phyloP scores from a whole-genome alignment of 2,329 filamentous ascomycete species.

The Cladosporium sp. region DNA sequence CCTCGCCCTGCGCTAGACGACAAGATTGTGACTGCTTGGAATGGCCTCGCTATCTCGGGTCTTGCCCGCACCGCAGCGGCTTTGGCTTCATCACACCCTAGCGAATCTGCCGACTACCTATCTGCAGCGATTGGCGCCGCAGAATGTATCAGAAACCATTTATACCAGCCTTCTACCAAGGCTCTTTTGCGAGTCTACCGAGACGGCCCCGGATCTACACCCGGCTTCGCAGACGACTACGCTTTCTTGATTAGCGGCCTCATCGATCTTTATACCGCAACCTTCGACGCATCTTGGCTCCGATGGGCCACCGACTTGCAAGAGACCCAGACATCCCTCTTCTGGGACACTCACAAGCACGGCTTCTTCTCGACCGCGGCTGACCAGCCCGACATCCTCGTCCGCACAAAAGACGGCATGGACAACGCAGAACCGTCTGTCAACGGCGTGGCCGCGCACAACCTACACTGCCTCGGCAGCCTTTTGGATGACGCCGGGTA shows the following conservation, averaged over 20 bases:
- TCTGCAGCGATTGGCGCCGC: constrained; percentile 62
- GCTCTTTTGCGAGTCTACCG: constrained; percentile 70
- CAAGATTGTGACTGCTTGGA: constrained; percentile 83
- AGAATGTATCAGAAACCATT: constrained; percentile 62
- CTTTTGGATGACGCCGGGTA: constrained; percentile 63
- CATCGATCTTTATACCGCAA: constrained; percentile 77
- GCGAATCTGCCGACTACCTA: constrained; percentile 46
- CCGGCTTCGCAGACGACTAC: constrained; percentile 89
- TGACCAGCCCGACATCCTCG: constrained; percentile 61
- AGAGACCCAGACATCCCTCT: constrained; percentile 65
- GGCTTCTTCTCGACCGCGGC: constrained; percentile 69
- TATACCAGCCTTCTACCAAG: constrained; percentile 61
- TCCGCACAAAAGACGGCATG: constrained; percentile 91
- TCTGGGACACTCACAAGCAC: constrained; percentile 59
- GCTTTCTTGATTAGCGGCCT: constrained; percentile 80
- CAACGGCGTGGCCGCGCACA: constrained; percentile 80
- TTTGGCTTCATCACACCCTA: constrained; percentile 54
- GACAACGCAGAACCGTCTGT: constrained; percentile 85
- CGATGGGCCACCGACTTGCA: constrained; percentile 79
- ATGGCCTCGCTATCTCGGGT: constrained; percentile 78
- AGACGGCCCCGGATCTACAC: constrained; percentile 57
- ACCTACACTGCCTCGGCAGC: constrained; percentile 73
- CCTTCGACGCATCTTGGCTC: constrained; percentile 67
- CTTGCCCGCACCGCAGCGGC: constrained; percentile 69
- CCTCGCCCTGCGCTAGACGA: constrained; percentile 74